Conservation (phyloP, 768 basidiomycete genomes). For the Boletus pseudopeckii region DNA sequence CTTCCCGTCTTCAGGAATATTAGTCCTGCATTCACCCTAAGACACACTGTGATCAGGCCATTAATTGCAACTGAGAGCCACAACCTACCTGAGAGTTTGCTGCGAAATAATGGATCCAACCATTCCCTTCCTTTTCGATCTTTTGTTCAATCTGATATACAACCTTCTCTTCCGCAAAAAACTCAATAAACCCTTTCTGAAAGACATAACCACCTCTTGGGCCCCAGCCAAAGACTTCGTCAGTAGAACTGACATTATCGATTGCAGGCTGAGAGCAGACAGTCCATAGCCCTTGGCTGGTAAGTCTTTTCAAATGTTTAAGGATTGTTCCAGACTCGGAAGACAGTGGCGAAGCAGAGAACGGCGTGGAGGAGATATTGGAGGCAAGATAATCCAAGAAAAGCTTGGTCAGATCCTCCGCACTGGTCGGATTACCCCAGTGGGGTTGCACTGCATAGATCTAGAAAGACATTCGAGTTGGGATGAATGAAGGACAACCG, state of each 20-base stretch:
- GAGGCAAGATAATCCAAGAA: constrained; percentile 81
- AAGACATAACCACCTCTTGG: constrained; percentile 91
- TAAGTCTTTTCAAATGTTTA: constrained; percentile 71
- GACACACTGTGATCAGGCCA: neutral
- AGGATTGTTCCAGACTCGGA: constrained; percentile 82
- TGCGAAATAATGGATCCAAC: constrained; percentile 84
- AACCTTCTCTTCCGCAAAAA: constrained; percentile 70
- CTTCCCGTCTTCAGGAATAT: constrained; percentile 71
- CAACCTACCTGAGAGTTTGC: constrained; percentile 64
- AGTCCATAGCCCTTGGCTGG: constrained; percentile 86
- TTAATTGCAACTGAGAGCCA: neutral
- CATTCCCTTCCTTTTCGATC: constrained; percentile 50
- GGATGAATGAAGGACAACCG: neutral
- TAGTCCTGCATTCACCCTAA: constrained; percentile 77
- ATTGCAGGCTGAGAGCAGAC: constrained; percentile 95
- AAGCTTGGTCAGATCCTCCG: constrained; percentile 69
- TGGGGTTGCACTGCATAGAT: constrained; percentile 57
- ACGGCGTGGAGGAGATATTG: constrained; percentile 75
- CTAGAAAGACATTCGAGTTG: constrained; percentile 34
- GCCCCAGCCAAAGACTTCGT: constrained; percentile 89
- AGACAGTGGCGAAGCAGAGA: constrained; percentile 79
- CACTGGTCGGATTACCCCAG: constrained; percentile 67
- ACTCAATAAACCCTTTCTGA: constrained; percentile 97
- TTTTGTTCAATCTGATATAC: constrained; percentile 58
- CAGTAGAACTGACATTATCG: constrained; percentile 70